Percentiles rank a stretch among this genome's conserved stretches.
Conservation (phyloP, 2,329 filamentous ascomycete species). For the Dothistroma pini region DNA sequence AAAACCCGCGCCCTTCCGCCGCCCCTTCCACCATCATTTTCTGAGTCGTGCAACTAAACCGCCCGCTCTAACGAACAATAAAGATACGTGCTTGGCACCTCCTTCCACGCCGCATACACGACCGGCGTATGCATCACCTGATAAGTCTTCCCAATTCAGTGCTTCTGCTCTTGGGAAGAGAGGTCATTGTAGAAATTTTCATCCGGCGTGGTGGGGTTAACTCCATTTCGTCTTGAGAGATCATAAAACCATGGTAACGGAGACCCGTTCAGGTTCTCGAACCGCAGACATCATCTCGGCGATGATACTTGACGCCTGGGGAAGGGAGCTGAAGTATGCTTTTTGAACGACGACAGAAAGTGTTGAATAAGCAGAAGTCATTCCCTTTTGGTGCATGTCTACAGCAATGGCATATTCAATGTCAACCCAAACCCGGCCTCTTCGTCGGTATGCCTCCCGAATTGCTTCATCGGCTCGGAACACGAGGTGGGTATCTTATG, state of each 20-base stretch:
- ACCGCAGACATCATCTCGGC: background rate
- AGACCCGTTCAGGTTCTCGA: conserved; percentile 1
- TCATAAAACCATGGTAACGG: conserved; percentile 10
- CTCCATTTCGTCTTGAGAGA: conserved; percentile 13
- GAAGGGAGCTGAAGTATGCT: background rate
- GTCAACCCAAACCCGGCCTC: background rate
- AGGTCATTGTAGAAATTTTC: conserved; percentile 23
- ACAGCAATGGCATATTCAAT: background rate
- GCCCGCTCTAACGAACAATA: conserved; percentile 41
- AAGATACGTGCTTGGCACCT: conserved; percentile 41
- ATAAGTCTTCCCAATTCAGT: conserved; percentile 11
- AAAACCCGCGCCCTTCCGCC: conserved; percentile 16
- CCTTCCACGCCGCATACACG: conserved; percentile 37
- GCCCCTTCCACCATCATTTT: conserved; percentile 35
- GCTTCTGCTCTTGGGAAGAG: conserved; percentile 6
- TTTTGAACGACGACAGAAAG: background rate
- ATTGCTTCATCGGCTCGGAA: background rate
- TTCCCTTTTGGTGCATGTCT: background rate
- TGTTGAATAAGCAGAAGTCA: background rate
- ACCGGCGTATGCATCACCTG: conserved; percentile 13
- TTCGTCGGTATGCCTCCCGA: background rate
- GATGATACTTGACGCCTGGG: background rate
- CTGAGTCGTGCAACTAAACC: conserved; percentile 36
- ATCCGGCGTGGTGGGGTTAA: conserved; percentile 6
- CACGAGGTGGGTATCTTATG: background rate